Evolutionary conservation across 371 early-diverging fungal species (phyloP), one percentile per base, ranked within the genome.

Genomic region (Actinomucor elegans): DNA sequence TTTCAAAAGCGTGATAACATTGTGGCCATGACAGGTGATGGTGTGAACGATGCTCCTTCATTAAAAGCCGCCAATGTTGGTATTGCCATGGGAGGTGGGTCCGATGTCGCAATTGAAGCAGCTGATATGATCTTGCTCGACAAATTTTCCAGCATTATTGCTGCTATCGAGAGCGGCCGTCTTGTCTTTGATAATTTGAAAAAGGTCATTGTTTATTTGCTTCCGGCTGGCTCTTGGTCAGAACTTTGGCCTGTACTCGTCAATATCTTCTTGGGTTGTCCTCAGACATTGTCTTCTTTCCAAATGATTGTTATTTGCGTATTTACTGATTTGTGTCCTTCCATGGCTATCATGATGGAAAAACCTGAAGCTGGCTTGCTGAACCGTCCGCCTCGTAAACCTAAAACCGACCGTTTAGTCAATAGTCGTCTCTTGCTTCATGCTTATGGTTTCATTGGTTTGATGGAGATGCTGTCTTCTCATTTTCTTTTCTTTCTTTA

Each of bases 31-130:
- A 92, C 91, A 24, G 98, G 80, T 28, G 98, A 97, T 73, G 98
- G 96, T 44, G 94, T 93, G 17, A 97, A 97, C 61, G 98, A 98
- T 63, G 85, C 92, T 41, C 93, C 93, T 5, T 94, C 93, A 27
- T 74, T 89, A 35, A 84, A 81, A 41, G 80, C 78, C 29, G 91
- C 93, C 9, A 81, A 91, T 58, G 84, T 93, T 12, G 92, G 93
- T 52, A 68, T 94, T 23, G 87, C 93, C 23, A 81, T 94, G 73
- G 86, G 87, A 8, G 60, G 76, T 37, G 88, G 89, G 14, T 85
- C 85, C 12, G 90, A 91, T 58, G 88, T 89, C 5, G 89, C 91
- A 27, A 89, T 87, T 51, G 89, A 90, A 53, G 91, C 91, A 6
- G 85, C 86, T 7, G 84, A 85, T 55, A 78, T 91, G 64, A 78